Evolutionary conservation across 495 filamentous ascomycete genomes (phyloP).

Genomic region (Trypethelium eluteriae): DNA sequence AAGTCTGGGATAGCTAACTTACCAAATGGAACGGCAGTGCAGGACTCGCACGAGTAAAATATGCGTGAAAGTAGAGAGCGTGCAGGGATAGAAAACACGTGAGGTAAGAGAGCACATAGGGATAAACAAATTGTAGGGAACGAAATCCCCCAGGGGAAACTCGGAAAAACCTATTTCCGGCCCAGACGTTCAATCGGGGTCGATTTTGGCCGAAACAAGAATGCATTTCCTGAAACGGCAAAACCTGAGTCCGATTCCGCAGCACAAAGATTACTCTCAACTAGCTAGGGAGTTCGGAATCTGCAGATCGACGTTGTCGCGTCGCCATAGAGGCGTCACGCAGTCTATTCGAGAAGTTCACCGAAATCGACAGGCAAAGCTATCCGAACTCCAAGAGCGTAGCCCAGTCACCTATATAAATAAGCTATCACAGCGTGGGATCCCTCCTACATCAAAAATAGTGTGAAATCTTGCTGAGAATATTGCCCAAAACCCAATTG

Average conservation of each 20-base stretch:
- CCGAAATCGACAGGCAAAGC: too few relatives aligned
- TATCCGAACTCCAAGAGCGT: too few relatives aligned
- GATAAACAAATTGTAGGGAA: background rate
- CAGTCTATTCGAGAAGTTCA: too few relatives aligned
- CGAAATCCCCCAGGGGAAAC: background rate
- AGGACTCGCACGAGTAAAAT: slow-evolving; percentile 1
- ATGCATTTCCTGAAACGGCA: slow-evolving; percentile 1
- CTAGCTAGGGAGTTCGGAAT: too few relatives aligned
- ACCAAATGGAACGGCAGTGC: background rate
- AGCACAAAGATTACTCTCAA: background rate
- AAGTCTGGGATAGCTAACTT: slow-evolving; percentile 1
- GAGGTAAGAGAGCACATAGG: background rate
- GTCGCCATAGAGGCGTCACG: too few relatives aligned
- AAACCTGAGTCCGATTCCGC: background rate
- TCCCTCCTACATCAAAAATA: too few relatives aligned
- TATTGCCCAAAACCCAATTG: too few relatives aligned
- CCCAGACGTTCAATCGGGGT: background rate
- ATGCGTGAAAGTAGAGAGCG: slow-evolving; percentile 1
- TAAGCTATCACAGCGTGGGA: too few relatives aligned
- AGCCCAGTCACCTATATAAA: too few relatives aligned
- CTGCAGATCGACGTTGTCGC: too few relatives aligned
- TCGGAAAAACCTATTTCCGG: slow-evolving; percentile 1
- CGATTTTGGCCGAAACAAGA: slow-evolving; percentile 1
- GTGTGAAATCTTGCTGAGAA: too few relatives aligned
- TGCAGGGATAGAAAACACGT: background rate